Base-by-base conservation (phyloP, 176 grass and related monocot genomes). In the Typha latifolia region DNA sequence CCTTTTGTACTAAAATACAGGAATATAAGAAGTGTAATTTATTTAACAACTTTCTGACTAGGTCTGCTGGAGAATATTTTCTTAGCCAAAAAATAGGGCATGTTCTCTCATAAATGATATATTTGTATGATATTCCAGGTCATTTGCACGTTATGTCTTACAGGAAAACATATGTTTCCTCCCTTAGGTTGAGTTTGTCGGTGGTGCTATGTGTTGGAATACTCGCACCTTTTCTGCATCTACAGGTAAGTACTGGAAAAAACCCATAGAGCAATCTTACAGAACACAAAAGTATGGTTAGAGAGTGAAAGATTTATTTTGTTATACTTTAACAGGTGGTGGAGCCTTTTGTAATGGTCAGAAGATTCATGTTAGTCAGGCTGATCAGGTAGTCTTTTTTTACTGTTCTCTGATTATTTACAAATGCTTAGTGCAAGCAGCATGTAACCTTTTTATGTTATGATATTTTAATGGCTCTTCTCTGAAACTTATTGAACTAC, bases 301-400 rank as follows among this genome's bases (percentile, higher is more conserved):
- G 19, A 57, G 4, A 18, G n/a, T 62, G 47, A 78, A 63, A n/a
- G 47, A n/a, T 68, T 64, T 80, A 18, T 4, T 77, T 73, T 63
- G 15, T 75, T 26, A 26, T 26, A 3, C 66, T 79, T 72, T 53
- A 77, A 73, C 48, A 97, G 93, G 93, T 49, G 81, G 86, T 21
- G 93, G 93, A 77, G 89, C 93, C 63, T 97, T 86, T 63, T 97
- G 93, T 78, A 92, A 97, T 76, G 93, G 93, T 51, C 80, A 92
- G 80, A 97, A 82, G 81, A 74, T 97, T 80, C 82, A 89, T 86
- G 93, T 84, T 69, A 97, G 93, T 84, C 75, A 72, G 82, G 84
- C 93, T 67, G 76, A 91, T 47, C 82, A 97, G 85, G 93, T 97
- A 81, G 22, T 47, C 0, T 56, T 22, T 74, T 67, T 32, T 82